A percentile compares a stretch with the other conserved stretches of the same genome.
Evolutionary conservation across 2,329 filamentous ascomycete genomes (phyloP).

Genomic region (Trichoderma oligosporum): DNA sequence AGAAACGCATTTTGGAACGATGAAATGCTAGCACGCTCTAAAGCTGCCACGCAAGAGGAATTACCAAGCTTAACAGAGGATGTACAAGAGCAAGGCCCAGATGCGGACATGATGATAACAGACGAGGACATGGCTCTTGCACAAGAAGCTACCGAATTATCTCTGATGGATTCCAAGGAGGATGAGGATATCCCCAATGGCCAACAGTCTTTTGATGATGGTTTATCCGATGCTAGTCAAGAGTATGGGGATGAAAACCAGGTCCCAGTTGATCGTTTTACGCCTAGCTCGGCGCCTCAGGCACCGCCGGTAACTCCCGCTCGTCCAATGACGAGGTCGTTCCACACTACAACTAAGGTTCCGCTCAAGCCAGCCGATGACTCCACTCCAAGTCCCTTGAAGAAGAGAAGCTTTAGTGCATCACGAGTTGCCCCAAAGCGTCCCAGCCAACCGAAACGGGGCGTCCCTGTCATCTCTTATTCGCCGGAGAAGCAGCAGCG

Average conservation of each 20-base stretch:
- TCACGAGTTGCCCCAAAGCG: constrained; percentile 46
- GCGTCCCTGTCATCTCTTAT: constrained; percentile 52
- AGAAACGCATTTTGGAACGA: constrained; percentile 58
- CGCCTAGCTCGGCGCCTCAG: constrained; percentile 28
- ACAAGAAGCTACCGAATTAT: constrained; percentile 58
- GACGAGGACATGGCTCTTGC: constrained; percentile 57
- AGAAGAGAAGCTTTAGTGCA: constrained; percentile 50
- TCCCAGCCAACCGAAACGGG: constrained; percentile 43
- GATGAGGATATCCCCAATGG: constrained; percentile 35
- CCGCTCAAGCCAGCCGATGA: constrained; percentile 67
- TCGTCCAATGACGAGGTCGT: constrained; percentile 45
- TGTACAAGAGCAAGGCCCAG: constrained; percentile 35
- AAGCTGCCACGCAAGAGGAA: constrained; percentile 14
- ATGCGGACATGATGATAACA: constrained; percentile 46
- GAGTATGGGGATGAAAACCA: constrained; percentile 66
- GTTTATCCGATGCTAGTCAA: constrained; percentile 58
- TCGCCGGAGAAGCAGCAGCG: constrained; percentile 47
- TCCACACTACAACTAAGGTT: constrained; percentile 73
- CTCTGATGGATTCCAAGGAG: constrained; percentile 46
- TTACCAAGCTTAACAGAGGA: constrained; percentile 21
- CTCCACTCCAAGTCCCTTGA: constrained; percentile 46
- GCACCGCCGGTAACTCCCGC: constrained; percentile 51
- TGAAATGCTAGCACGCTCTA: constrained; percentile 46
- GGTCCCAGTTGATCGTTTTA: constrained; percentile 51
- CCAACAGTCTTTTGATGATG: constrained; percentile 41